Evolutionary conservation across 345 rosid genomes (phyloP), one percentile per base, ranked within the genome.

Genomic region (Hypericum perforatum): DNA sequence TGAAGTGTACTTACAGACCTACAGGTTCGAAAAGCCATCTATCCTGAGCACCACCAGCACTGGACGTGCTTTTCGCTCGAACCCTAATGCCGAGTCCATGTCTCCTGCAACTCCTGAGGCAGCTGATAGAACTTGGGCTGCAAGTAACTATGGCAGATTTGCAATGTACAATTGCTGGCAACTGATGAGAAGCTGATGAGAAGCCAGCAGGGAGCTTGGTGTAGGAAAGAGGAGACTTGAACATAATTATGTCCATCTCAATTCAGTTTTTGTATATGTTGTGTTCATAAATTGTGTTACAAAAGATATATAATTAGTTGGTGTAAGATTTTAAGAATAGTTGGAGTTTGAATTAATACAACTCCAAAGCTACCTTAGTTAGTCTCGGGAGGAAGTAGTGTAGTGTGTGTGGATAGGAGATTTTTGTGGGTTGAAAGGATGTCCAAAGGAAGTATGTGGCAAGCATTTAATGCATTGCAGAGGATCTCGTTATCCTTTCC

Each of bases 21-120:
- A 80, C 84, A n/a, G 95, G 96, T 65, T 76, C 73, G 58, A 82
- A 95, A 74, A 91, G 78, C 96, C 96, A 91, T 60, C 78, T 78
- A 38, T 75, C 78, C 40, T 67, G 57, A 49, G 48, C 70, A 47
- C 38, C 46, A 8, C 80, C 50, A 46, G 50, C 22, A 46, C 29
- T 39, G 37, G 77, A 15, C 43, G 71, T 55, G 49, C 47, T 62
- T 58, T 63, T 66, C 45, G 67, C 54, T 37, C 46, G 42, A 39
- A 47, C 43, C n/a, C 45, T 43, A 46, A 65, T 61, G 43, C 69
- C 62, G n/a, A 59, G 70, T 12, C 65, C 56, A 52, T 51, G 68
- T 9, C 61, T 29, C 36, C 10, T 36, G 52, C 58, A 56, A 66
- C 37, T 57, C 16, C 49, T 67, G 16, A 66, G 52, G 43, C 59